Evolutionary conservation across 306 rosid genomes (phyloP), one percentile per base, ranked within the genome.

Genomic region (Arachis hypogaea): DNA sequence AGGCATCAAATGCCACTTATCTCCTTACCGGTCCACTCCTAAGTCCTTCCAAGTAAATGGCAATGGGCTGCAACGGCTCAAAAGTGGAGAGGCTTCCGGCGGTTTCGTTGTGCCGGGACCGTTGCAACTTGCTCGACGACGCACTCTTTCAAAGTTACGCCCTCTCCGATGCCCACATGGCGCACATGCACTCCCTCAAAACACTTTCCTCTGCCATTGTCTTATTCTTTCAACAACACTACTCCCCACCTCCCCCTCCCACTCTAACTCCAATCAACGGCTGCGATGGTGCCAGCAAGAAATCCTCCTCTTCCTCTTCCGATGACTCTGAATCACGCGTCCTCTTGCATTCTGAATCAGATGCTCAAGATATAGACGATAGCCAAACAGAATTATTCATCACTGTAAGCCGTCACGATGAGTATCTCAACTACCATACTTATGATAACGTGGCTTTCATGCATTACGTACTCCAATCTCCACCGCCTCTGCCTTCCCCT

Each of bases 81-180:
- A 88, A 57, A 56, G 86, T 91, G 30, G 88, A 89, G 7, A 79
- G 80, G 29, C 87, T 88, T 7, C 98, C 96, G 18, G 90, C 90
- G 16, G 97, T 93, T 79, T 73, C 89, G 42, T 51, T 93, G 2
- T 91, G 98, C 86, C 96, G 94, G 7, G 96, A 93, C 69, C 97
- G 98, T 44, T 89, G 89, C 88, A 84, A 70, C n/a, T 89, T 71
- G 74, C 60, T 89, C 1, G 88, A 91, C 62, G 85, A 89, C 64
- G 87, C 97, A 7, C 88, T 93, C 73, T 59, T 77, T 9, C 91
- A 77, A 29, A 73, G 91, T 84, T 83, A 81, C 73, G 66, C 86
- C 50, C 84, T 93, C 45, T 83, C 92, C n/a, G 90, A 91, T 8
- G 86, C 98, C 6, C 98, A 93, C 79, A 74, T 77, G 59, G 87